Conservation (phyloP, 106 monocot genomes). For the Acorus calamus region DNA sequence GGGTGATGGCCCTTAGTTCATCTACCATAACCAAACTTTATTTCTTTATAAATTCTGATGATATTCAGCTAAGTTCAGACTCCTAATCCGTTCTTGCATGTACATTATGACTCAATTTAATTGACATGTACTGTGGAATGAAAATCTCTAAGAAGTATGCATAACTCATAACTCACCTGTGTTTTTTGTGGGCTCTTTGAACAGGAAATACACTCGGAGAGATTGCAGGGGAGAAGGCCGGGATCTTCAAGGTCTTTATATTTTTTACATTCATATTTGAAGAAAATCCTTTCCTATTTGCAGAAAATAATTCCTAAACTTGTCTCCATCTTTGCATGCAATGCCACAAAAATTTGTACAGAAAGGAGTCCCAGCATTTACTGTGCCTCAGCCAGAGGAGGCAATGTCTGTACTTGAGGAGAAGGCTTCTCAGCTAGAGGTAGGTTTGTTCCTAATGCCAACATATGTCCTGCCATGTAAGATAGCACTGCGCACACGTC, state of each 20-base stretch:
- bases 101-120: too few relatives aligned
- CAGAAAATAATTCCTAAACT: too few relatives aligned
- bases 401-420: conserved; percentile 69
- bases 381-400: conserved; percentile 86
- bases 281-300: background rate
- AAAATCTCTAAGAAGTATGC: too few relatives aligned
- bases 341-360: conserved; percentile 12
- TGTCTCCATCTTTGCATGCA: background rate
- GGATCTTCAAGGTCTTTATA: conserved; percentile 78
- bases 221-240: conserved; percentile 98
- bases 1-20: too few relatives aligned
- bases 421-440: conserved; percentile 64
- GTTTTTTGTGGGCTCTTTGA: background rate
- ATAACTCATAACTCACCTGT: background rate
- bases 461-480: too few relatives aligned
- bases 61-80: too few relatives aligned
- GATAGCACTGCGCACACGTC: too few relatives aligned
- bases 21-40: too few relatives aligned
- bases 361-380: conserved; percentile 79
- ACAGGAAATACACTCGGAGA: conserved; percentile 78
- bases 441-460: conserved; percentile 18
- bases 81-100: too few relatives aligned
- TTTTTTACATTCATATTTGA: conserved; percentile 5
- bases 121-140: too few relatives aligned
- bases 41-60: too few relatives aligned